Percentiles rank a stretch among this genome's conserved stretches.
phyloP scores from a whole-genome alignment of 129 eudicot genomes.

The Chrysanthemum makinoi region DNA sequence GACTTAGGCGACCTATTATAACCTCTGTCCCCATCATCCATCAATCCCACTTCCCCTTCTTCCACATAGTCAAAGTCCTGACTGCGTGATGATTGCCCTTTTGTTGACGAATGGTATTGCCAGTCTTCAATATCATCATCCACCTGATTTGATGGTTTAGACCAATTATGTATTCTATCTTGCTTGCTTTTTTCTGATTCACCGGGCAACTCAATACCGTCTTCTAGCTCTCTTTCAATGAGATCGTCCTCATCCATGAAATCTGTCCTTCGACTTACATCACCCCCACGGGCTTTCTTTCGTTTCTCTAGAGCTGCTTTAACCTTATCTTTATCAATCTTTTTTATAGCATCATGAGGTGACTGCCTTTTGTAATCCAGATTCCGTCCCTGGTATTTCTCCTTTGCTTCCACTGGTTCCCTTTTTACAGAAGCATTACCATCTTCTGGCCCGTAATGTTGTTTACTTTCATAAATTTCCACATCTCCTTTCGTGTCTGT shows the following conservation, averaged over 20 bases:
- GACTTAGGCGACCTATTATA: constrained; percentile 19
- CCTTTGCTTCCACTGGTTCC: constrained; percentile 42
- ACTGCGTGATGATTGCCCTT: constrained; percentile 42
- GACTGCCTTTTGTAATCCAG: constrained; percentile 54
- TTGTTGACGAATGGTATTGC: constrained; percentile 28
- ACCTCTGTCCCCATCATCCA: constrained; percentile 52
- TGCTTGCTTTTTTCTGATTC: constrained; percentile 60
- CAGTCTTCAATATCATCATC: constrained; percentile 48
- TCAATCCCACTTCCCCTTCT: constrained; percentile 76
- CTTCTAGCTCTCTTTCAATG: constrained; percentile 79
- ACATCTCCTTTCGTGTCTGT: constrained; percentile 43
- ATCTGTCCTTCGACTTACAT: constrained; percentile 57
- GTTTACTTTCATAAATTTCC: constrained; percentile 45
- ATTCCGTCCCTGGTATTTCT: constrained; percentile 49
- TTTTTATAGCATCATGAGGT: constrained; percentile 63
- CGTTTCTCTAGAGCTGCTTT: constrained; percentile 77
- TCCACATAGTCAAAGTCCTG: constrained; percentile 67
- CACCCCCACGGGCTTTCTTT: constrained; percentile 67
- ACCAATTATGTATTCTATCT: constrained; percentile 58
- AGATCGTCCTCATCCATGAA: constrained; percentile 77
- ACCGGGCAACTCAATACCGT: constrained; percentile 73
- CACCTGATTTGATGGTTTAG: constrained; percentile 39
- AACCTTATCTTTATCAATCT: constrained; percentile 71
- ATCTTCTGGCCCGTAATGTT: constrained; percentile 37
- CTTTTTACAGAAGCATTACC: constrained; percentile 43